Evolutionary conservation across 352 stramenopile genomes (phyloP), one percentile per base, ranked within the genome.

Genomic region (Aphanomyces euteiches): DNA sequence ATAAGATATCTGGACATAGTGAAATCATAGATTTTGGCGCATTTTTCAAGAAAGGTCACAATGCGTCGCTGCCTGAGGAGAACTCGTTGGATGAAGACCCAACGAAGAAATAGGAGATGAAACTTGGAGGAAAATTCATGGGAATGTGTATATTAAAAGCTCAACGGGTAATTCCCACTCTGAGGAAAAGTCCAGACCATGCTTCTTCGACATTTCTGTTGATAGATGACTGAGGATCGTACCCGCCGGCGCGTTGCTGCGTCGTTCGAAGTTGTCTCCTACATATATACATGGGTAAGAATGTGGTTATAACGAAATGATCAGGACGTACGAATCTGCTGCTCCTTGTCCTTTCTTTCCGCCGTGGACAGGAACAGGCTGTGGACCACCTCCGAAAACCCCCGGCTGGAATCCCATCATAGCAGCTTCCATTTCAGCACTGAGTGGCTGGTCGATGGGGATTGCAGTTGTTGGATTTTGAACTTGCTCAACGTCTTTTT

Each of bases 351-450:
- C 85, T 7, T 85, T 80, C 69, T 95, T 95, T 60, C 87, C 87
- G 61, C 87, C 87, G 21, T 85, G 83, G 45, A 95, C 85, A 0
- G 87, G 87, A 12, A 92, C 69, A 0, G 87, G 87, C 73, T 95
- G 87, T 17, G 87, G 84, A 0, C 85, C 87, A 12, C 57, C 65
- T 43, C 61, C 48, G 66, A 90, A 72, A 3, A 87, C 78, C 8
- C 87, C 85, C 3, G 86, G 86, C 69, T 93, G 85, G 70, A 94
- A 93, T 6, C 87, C 87, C 81, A 95, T 91, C 87, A 95, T 95
- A 4, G 87, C 87, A 0, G 87, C 87, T 68, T 95, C 87, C 87
- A 95, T 95, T 69, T 95, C 87, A 12, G 87, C 87, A 2, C 84
- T 92, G n/a, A 95, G 81, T 2, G 87, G 79, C 73, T 95, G 87